Percentiles rank a stretch among this genome's conserved stretches.
These are phyloP conservation scores for Pythium oligandrum DNA, from an alignment of 352 stramenopile species.

Conservation along the genomic window DNA sequence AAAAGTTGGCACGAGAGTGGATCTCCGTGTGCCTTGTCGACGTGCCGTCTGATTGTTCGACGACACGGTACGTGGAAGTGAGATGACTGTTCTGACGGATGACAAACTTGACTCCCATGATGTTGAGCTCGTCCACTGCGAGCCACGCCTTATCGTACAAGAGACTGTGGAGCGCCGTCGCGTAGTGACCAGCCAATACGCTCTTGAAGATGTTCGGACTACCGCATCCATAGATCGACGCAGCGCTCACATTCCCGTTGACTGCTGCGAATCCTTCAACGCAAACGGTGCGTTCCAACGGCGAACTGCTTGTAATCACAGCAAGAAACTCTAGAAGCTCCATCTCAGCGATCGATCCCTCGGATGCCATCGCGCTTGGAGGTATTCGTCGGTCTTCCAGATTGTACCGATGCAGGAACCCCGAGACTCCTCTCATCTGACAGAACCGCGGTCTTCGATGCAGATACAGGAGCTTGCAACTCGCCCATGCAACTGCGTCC, in stretches of 20 bases:
- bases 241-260: background rate
- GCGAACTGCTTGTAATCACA: slow-evolving; percentile 2
- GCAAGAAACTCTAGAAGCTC: slow-evolving; percentile 7
- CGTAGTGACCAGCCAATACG: slow-evolving; percentile 7
- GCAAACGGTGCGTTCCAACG: slow-evolving; percentile 7
- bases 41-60: no score
- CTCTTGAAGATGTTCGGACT: slow-evolving; percentile 3
- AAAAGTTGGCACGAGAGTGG: slow-evolving; percentile 1
- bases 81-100: slow-evolving; percentile 13
- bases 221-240: slow-evolving; percentile 10
- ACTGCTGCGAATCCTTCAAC: slow-evolving; percentile 5
- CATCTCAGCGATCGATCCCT: slow-evolving; percentile 2
- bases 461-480: slow-evolving; percentile 10
- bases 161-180: slow-evolving; percentile 2
- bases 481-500: slow-evolving; percentile 13
- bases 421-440: slow-evolving; percentile 2
- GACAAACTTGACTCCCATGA: slow-evolving; percentile 5
- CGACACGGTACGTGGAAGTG: no score
- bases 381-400: slow-evolving; percentile 6
- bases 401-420: slow-evolving; percentile 7
- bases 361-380: background rate
- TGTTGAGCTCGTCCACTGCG: slow-evolving; percentile 7
- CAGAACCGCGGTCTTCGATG: slow-evolving; percentile 6
- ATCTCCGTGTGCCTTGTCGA: no score
- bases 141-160: slow-evolving; percentile 12